Evolutionary conservation across 441 rosid genomes (phyloP).

Genomic region (Adansonia grandidieri): DNA sequence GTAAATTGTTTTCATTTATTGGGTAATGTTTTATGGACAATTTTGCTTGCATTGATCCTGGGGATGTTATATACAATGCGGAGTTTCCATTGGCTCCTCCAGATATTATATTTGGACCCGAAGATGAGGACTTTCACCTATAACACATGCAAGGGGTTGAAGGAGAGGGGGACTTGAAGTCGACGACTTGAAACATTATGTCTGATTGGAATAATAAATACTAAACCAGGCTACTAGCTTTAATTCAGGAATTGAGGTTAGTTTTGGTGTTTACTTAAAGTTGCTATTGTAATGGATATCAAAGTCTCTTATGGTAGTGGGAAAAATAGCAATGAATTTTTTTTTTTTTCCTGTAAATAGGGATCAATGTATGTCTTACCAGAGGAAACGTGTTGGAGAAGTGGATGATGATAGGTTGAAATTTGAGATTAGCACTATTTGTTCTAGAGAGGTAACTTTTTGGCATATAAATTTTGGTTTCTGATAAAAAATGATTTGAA

Average conservation of each 20-base stretch:
- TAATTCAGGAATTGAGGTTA: slow-evolving; percentile 77
- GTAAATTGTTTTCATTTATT: not conserved
- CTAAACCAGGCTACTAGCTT: slow-evolving; percentile 56
- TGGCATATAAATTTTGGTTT: not conserved
- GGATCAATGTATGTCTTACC: slow-evolving; percentile 65
- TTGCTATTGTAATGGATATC: not conserved
- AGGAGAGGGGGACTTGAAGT: slow-evolving; percentile 36
- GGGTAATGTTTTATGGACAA: not conserved
- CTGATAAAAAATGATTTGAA: slow-evolving; percentile 1
- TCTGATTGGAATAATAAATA: slow-evolving; percentile 75
- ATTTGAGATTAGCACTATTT: slow-evolving; percentile 87
- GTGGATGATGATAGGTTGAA: slow-evolving; percentile 84
- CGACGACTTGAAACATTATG: slow-evolving; percentile 40
- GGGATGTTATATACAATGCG: slow-evolving; percentile 85
- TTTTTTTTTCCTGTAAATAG: slow-evolving; percentile 36
- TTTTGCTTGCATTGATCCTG: slow-evolving; percentile 40
- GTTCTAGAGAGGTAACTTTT: slow-evolving; percentile 77
- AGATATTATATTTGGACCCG: slow-evolving; percentile 80
- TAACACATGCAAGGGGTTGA: slow-evolving; percentile 34
- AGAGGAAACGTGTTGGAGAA: slow-evolving; percentile 66
- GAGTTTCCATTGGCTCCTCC: slow-evolving; percentile 80
- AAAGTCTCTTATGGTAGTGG: slow-evolving; percentile 15
- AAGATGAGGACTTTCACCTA: slow-evolving; percentile 77
- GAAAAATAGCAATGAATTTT: not conserved
- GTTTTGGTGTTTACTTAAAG: slow-evolving; percentile 20